A percentile compares a stretch with the other conserved stretches of the same genome.
Conservation (phyloP, 108 stramenopile species). For the Stephanodiscus triporus region DNA sequence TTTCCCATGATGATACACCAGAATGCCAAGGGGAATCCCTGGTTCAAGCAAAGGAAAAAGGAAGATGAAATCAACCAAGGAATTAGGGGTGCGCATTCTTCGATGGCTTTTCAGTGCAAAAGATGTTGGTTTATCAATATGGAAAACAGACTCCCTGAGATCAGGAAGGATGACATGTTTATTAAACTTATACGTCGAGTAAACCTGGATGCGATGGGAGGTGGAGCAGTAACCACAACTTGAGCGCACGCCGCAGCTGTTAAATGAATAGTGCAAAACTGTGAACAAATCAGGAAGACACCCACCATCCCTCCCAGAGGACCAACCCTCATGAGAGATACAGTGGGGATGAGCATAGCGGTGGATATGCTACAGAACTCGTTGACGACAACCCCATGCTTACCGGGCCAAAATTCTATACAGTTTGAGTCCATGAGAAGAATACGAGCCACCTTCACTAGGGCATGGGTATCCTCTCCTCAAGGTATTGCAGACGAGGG, state of each 20-base stretch:
- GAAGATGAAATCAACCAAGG: background rate
- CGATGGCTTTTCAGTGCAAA: constrained; percentile 34
- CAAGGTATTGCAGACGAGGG: background rate
- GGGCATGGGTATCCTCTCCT: background rate
- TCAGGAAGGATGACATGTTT: background rate
- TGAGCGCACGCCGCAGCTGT: background rate
- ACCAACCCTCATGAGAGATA: background rate
- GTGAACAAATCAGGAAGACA: background rate
- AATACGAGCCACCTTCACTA: too few relatives aligned
- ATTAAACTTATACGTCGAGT: background rate
- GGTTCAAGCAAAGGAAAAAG: constrained; percentile 1
- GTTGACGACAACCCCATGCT: too few relatives aligned
- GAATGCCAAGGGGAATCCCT: background rate
- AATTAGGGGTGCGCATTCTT: background rate
- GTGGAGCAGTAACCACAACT: background rate
- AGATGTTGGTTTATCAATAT: constrained; percentile 48
- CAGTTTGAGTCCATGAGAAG: too few relatives aligned
- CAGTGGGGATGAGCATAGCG: background rate
- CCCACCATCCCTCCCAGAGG: background rate
- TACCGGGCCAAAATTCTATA: too few relatives aligned
- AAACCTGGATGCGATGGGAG: background rate
- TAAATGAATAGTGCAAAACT: background rate
- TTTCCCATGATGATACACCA: background rate
- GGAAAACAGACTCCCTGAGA: background rate
- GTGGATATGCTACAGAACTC: too few relatives aligned